Conservation (phyloP, 129 eudicot species). For the Flaveria brownii region DNA sequence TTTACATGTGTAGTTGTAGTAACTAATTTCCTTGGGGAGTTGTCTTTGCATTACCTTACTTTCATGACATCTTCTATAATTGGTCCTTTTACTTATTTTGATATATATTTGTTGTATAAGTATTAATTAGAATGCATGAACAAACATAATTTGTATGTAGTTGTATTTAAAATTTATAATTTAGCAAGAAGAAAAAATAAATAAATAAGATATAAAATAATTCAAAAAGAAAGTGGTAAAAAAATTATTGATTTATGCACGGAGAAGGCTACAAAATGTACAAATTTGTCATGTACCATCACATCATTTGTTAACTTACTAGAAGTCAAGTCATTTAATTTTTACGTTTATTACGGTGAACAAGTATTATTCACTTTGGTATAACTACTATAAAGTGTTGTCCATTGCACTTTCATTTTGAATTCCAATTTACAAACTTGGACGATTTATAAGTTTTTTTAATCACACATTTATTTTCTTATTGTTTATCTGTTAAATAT, state of each 20-base stretch:
- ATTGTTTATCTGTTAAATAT: not conserved
- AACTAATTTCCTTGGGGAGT: not conserved
- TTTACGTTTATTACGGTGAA: not conserved
- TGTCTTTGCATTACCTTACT: too few relatives aligned
- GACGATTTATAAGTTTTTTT: not conserved
- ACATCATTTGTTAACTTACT: not conserved
- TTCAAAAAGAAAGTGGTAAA: not conserved
- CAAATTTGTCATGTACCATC: constrained; percentile 1
- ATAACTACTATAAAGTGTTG: not conserved
- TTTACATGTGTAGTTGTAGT: not conserved
- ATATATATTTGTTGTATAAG: not conserved
- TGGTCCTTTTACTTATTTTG: not conserved
- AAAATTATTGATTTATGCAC: not conserved
- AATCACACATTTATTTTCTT: not conserved
- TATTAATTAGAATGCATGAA: not conserved
- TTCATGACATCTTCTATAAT: not conserved
- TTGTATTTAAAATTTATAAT: not conserved
- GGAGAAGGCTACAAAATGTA: constrained; percentile 1
- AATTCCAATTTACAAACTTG: not conserved
- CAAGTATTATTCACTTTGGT: not conserved
- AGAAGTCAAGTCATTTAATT: constrained; percentile 10
- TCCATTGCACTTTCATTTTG: not conserved
- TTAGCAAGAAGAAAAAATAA: not conserved
- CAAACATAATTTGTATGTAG: not conserved
- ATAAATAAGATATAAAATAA: not conserved